Evolutionary conservation across 2,329 filamentous ascomycete genomes (phyloP).

Genomic region (Ophiostoma sp.): DNA sequence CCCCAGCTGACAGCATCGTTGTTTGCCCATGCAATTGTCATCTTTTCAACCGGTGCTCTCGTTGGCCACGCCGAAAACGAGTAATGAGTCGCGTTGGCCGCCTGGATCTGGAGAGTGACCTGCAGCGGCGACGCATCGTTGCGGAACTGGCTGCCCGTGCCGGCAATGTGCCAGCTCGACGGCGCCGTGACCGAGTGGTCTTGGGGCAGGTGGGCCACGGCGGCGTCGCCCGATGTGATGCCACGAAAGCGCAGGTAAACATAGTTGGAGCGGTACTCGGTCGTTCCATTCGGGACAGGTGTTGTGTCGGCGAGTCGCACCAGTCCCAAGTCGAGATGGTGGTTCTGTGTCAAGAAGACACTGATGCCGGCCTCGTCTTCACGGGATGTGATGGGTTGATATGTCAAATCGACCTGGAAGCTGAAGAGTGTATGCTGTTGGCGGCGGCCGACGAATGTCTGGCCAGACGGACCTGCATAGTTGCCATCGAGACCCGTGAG

Average conservation of each 20-base stretch:
- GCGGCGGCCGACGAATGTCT: constrained; percentile 58
- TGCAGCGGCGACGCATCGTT: constrained; percentile 3
- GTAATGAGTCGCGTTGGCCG: constrained; percentile 49
- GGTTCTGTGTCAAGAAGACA: constrained; percentile 54
- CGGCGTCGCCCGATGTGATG: constrained; percentile 44
- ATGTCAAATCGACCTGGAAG: constrained; percentile 50
- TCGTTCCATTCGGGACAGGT: constrained; percentile 31
- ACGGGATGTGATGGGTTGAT: constrained; percentile 36
- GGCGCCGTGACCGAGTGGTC: constrained; percentile 43
- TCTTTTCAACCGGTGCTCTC: constrained; percentile 32
- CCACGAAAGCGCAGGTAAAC: constrained; percentile 44
- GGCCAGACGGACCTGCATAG: constrained; percentile 47
- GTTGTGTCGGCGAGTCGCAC: constrained; percentile 39
- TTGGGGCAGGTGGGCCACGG: constrained; percentile 32
- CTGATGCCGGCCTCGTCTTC: constrained; percentile 55
- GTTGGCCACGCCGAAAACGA: constrained; percentile 42
- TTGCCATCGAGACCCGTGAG: constrained; percentile 55
- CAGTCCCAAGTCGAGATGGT: constrained; percentile 52
- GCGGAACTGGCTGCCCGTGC: constrained; percentile 5
- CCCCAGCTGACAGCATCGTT: constrained; percentile 44
- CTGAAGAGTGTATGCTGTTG: constrained; percentile 58
- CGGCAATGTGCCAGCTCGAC: constrained; percentile 38
- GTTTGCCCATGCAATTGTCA: constrained; percentile 37
- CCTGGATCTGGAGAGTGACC: constrained; percentile 46
- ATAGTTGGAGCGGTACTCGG: constrained; percentile 22